Conservation (phyloP, 257 asterid species). For the Knoxia roxburghii region DNA sequence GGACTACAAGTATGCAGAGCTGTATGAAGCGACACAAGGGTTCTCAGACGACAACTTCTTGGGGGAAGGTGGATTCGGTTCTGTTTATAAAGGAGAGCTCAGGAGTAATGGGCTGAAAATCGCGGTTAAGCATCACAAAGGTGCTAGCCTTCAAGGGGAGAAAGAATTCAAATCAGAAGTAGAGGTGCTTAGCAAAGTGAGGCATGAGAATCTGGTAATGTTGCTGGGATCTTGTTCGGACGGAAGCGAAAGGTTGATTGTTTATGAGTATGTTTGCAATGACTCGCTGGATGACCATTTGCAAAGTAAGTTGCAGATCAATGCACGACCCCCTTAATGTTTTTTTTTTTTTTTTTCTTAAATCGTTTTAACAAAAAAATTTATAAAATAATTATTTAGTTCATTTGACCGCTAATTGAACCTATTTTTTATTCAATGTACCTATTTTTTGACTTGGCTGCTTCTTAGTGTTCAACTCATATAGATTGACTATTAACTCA, state of each 20-base stretch:
- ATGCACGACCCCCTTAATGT: background rate
- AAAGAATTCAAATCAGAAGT: constrained; percentile 68
- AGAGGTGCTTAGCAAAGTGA: constrained; percentile 52
- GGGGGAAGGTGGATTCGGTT: constrained; percentile 77
- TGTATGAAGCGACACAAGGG: constrained; percentile 50
- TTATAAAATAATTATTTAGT: too few species aligned
- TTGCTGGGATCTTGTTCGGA: constrained; percentile 59
- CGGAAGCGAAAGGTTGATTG: constrained; percentile 54
- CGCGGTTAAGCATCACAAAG: constrained; percentile 68
- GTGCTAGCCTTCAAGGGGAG: constrained; percentile 68
- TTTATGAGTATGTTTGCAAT: constrained; percentile 68
- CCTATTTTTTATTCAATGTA: too few species aligned
- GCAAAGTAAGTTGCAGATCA: constrained; percentile 30
- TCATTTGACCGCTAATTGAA: too few species aligned
- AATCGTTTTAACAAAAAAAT: too few species aligned
- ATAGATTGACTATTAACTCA: too few species aligned
- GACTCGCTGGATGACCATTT: constrained; percentile 54
- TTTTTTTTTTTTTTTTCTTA: too few species aligned
- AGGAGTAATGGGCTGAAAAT: constrained; percentile 40
- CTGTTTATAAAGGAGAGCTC: constrained; percentile 45
- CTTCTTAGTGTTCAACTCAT: too few species aligned
- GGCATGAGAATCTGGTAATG: constrained; percentile 64
- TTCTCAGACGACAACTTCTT: constrained; percentile 37
- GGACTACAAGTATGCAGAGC: constrained; percentile 47
- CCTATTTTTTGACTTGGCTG: too few species aligned